Conservation (phyloP, 441 rosid genomes). For the Cnidoscolus chayamansa region DNA sequence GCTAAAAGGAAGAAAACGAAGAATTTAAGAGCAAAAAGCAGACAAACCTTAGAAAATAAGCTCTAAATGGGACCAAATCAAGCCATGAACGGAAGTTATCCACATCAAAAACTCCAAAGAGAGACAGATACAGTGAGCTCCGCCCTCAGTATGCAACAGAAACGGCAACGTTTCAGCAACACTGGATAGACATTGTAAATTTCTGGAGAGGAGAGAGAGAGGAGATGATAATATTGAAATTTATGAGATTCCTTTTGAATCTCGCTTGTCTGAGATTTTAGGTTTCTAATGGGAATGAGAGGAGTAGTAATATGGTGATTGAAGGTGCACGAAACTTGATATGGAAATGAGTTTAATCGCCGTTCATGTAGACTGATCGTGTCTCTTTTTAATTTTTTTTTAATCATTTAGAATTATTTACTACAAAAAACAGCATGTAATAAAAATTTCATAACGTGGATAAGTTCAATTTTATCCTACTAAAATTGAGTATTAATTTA, state of each 20-base stretch:
- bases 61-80: conserved; percentile 10
- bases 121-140: background rate
- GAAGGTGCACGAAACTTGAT: background rate
- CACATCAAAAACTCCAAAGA: conserved; percentile 4
- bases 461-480: too few species aligned
- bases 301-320: background rate
- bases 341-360: background rate
- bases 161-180: conserved; percentile 16
- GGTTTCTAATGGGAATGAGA: conserved; percentile 34
- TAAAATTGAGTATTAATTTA: too few species aligned
- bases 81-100: conserved; percentile 5
- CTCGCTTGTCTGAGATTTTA: conserved; percentile 32
- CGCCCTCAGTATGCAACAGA: background rate
- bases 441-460: too few species aligned
- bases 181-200: background rate
- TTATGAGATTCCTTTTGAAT: conserved; percentile 32
- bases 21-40: background rate
- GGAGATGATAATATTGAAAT: conserved; percentile 16
- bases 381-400: too few species aligned
- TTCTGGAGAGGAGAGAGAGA: background rate
- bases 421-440: too few species aligned
- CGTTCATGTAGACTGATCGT: background rate
- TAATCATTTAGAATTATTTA: too few species aligned
- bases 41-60: conserved; percentile 21
- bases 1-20: background rate